These are phyloP conservation scores for Hirsutella thompsonii DNA, from an alignment of 2,329 filamentous ascomycete species.

Conservation along the genomic window DNA sequence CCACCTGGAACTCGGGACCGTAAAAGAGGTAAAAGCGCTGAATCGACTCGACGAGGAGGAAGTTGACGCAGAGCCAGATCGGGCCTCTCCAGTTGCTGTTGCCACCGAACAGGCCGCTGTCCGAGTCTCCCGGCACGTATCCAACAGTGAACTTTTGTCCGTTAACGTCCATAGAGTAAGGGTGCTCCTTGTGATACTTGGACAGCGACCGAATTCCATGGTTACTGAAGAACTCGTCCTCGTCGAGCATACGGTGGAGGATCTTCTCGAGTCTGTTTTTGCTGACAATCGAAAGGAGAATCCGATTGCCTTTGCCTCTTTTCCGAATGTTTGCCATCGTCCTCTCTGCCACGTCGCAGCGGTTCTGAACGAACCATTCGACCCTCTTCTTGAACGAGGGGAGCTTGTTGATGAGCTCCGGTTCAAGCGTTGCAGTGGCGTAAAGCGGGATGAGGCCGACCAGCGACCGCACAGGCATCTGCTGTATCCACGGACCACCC, in stretches of 20 bases:
- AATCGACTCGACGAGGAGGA: slow-evolving; percentile 85
- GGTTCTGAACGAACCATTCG: slow-evolving; percentile 88
- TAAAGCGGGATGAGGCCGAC: slow-evolving; percentile 91
- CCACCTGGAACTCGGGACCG: slow-evolving; percentile 73
- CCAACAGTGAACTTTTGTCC: slow-evolving; percentile 77
- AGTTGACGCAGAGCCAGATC: slow-evolving; percentile 94
- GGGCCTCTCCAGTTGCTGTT: slow-evolving; percentile 98
- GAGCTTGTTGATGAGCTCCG: slow-evolving; percentile 82
- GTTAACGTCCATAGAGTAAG: slow-evolving; percentile 92
- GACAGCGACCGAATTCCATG: slow-evolving; percentile 88
- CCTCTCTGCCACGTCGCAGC: slow-evolving; percentile 73
- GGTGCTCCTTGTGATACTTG: slow-evolving; percentile 79
- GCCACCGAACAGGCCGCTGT: slow-evolving; percentile 87
- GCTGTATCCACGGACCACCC: slow-evolving; percentile 86
- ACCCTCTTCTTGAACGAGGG: slow-evolving; percentile 87
- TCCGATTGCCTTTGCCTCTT: slow-evolving; percentile 78
- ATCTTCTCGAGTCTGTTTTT: slow-evolving; percentile 87
- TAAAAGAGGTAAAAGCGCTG: slow-evolving; percentile 96
- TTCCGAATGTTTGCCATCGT: slow-evolving; percentile 91
- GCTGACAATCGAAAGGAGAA: slow-evolving; percentile 81
- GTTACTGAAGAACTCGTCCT: slow-evolving; percentile 82
- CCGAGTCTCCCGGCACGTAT: slow-evolving; percentile 91
- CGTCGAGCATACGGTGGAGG: slow-evolving; percentile 81
- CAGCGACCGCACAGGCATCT: slow-evolving; percentile 81
- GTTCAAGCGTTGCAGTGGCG: slow-evolving; percentile 82